These are phyloP conservation scores for Chalciporus piperatus DNA, from an alignment of 768 basidiomycete species.

Conservation along the genomic window DNA sequence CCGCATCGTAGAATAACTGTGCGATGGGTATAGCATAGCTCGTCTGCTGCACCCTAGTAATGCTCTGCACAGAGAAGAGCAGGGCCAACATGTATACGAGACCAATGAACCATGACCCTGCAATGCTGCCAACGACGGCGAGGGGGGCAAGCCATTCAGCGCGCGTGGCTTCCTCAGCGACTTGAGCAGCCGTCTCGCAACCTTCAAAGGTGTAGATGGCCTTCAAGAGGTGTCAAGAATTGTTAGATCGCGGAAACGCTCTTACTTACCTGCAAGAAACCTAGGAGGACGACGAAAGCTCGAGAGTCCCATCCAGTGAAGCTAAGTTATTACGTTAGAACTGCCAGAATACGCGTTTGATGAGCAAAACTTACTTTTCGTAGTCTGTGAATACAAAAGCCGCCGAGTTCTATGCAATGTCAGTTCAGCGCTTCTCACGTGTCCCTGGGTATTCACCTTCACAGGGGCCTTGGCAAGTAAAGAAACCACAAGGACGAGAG, in stretches of 20 bases:
- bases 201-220: conserved; percentile 62
- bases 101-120: conserved; percentile 56
- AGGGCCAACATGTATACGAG: conserved; percentile 57
- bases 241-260: background rate
- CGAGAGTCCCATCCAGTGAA: conserved; percentile 54
- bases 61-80: conserved; percentile 55
- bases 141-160: conserved; percentile 57
- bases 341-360: background rate
- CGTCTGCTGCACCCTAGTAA: conserved; percentile 47
- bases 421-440: background rate
- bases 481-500: conserved; percentile 53
- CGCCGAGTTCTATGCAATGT: conserved; percentile 43
- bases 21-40: conserved; percentile 57
- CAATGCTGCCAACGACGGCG: conserved; percentile 54
- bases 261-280: conserved; percentile 38
- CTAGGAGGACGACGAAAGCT: conserved; percentile 57
- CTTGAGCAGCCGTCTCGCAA: conserved; percentile 62
- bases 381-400: conserved; percentile 55
- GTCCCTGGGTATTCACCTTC: conserved; percentile 34
- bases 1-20: conserved; percentile 55
- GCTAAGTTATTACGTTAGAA: conserved; percentile 26
- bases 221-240: conserved; percentile 14
- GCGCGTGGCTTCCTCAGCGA: conserved; percentile 56
- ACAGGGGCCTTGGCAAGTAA: conserved; percentile 54
- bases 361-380: conserved; percentile 40